Conservation (phyloP, 352 stramenopile species). For the Phytophthora syringae region DNA sequence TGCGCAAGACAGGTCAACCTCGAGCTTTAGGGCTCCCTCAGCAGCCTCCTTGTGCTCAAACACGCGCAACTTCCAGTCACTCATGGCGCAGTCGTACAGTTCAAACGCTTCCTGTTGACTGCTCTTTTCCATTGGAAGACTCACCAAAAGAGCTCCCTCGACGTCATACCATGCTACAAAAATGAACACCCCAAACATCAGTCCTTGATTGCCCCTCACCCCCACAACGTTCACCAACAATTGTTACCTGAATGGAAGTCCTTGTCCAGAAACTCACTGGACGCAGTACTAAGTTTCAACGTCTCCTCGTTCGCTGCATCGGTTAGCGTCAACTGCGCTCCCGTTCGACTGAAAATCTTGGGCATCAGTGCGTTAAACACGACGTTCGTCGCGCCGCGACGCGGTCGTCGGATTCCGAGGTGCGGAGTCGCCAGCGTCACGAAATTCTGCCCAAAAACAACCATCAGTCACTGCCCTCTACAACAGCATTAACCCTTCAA, state of each 20-base stretch:
- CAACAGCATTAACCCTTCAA: background rate
- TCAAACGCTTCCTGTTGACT: constrained; percentile 37
- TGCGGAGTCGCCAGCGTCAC: constrained; percentile 82
- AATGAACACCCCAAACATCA: background rate
- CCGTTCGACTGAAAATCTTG: constrained; percentile 77
- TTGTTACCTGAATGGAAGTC: constrained; percentile 35
- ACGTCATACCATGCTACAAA: constrained; percentile 34
- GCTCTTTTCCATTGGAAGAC: constrained; percentile 15
- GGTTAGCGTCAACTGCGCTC: constrained; percentile 64
- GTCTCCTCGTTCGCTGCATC: constrained; percentile 62
- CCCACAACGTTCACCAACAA: background rate
- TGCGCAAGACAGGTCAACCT: constrained; percentile 45
- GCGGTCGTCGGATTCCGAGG: constrained; percentile 71
- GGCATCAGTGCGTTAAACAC: constrained; percentile 71
- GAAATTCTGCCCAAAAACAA: constrained; percentile 67
- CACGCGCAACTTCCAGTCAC: constrained; percentile 40
- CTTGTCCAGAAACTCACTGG: constrained; percentile 27
- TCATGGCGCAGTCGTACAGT: constrained; percentile 44
- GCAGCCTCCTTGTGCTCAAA: constrained; percentile 29
- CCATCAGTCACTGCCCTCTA: constrained; percentile 6
- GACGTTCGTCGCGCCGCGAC: constrained; percentile 63
- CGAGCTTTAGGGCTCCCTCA: constrained; percentile 28
- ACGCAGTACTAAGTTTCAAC: constrained; percentile 42
- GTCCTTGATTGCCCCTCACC: background rate
- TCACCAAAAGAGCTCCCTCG: constrained; percentile 42